Conservation (phyloP, 352 stramenopile genomes). For the Phytopythium helicoides region DNA sequence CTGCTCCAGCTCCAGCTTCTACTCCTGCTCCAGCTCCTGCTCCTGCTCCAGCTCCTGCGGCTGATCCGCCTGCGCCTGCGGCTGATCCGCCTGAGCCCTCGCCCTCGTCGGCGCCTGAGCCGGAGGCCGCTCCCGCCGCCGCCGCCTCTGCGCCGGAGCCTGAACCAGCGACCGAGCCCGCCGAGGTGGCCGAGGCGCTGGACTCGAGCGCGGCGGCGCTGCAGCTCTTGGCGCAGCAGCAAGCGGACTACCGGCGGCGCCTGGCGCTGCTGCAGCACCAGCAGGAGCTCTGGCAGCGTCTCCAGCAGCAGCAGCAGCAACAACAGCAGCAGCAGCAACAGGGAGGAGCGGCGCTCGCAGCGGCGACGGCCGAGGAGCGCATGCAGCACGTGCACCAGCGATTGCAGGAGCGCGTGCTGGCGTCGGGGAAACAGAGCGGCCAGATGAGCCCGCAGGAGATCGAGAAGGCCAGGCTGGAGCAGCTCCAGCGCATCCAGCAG, state of each 20-base stretch:
- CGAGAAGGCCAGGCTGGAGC: conserved; percentile 42
- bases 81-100: no score
- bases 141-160: no score
- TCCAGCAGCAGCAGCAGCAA: conserved; percentile 38
- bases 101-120: no score
- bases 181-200: conserved; percentile 1
- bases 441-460: conserved; percentile 37
- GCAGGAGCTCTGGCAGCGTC: conserved; percentile 35
- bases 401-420: conserved; percentile 40
- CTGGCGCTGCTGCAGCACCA: conserved; percentile 25
- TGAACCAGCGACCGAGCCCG: no score
- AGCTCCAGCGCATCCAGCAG: conserved; percentile 54
- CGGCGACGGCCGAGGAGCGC: conserved; percentile 12
- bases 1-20: conserved; percentile 1
- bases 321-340: conserved; percentile 27
- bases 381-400: conserved; percentile 26
- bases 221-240: conserved; percentile 29
- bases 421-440: conserved; percentile 32
- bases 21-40: conserved; percentile 1
- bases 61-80: no score
- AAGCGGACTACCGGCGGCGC: conserved; percentile 36
- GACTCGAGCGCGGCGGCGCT: conserved; percentile 13
- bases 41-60: background rate
- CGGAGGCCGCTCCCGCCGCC: no score
- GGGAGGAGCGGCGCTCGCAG: conserved; percentile 2